phyloP scores from a whole-genome alignment of 179 eudicot species.

The Spergularia azorica region DNA sequence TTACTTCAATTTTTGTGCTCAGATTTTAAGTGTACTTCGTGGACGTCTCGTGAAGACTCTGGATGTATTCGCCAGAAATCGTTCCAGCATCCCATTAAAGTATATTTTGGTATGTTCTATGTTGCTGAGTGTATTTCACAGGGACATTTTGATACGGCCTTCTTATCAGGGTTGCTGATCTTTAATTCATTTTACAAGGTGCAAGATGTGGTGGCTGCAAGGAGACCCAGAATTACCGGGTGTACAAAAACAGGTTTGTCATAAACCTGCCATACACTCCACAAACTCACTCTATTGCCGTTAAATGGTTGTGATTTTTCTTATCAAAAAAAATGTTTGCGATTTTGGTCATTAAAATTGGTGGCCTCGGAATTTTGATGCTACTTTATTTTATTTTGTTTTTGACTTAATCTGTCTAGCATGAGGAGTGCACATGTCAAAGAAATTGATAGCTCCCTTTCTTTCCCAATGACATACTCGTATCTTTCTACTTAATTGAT shows the following conservation, averaged over 20 bases:
- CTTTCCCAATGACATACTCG: too few relatives aligned
- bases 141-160: background rate
- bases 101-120: slow-evolving; percentile 71
- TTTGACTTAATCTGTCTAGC: too few relatives aligned
- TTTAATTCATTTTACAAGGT: slow-evolving; percentile 44
- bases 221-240: slow-evolving; percentile 73
- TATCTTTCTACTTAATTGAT: background rate
- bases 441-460: too few relatives aligned
- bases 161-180: slow-evolving; percentile 15
- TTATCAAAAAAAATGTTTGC: too few relatives aligned
- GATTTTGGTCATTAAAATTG: too few relatives aligned
- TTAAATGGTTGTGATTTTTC: too few relatives aligned
- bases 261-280: background rate
- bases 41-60: slow-evolving; percentile 62
- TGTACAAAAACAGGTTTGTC: slow-evolving; percentile 70
- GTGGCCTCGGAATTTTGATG: too few relatives aligned
- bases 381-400: too few relatives aligned
- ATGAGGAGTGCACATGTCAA: too few relatives aligned
- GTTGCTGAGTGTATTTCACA: background rate
- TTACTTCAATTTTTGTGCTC: slow-evolving; percentile 27
- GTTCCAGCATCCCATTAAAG: slow-evolving; percentile 88
- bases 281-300: too few relatives aligned
- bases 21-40: slow-evolving; percentile 74
- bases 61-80: slow-evolving; percentile 67
- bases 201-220: slow-evolving; percentile 88